These are phyloP conservation scores for Magnusiomyces suaveolens DNA, from an alignment of 1,139 yeast genomes.

Conservation along the genomic window DNA sequence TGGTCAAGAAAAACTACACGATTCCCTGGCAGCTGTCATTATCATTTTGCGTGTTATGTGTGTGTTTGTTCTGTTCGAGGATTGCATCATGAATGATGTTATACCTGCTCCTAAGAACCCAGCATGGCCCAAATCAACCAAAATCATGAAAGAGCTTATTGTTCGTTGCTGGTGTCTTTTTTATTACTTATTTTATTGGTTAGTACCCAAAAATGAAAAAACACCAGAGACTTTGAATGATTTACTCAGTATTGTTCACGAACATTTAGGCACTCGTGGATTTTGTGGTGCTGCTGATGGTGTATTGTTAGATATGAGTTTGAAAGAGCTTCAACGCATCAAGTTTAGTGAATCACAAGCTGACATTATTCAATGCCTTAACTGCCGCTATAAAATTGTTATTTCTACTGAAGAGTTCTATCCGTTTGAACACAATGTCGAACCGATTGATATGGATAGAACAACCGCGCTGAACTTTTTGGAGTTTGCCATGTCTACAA, in stretches of 20 bases:
- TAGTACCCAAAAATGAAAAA: slow-evolving; percentile 19
- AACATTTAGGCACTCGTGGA: slow-evolving; percentile 57
- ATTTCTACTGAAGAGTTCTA: slow-evolving; percentile 49
- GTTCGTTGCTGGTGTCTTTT: slow-evolving; percentile 38
- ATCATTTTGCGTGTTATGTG: slow-evolving; percentile 36
- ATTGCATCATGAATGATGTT: slow-evolving; percentile 28
- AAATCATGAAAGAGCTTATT: slow-evolving; percentile 45
- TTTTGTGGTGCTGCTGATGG: slow-evolving; percentile 64
- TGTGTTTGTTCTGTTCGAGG: slow-evolving; percentile 36
- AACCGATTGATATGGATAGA: slow-evolving; percentile 35
- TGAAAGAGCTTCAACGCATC: slow-evolving; percentile 43
- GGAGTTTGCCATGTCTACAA: slow-evolving; percentile 51
- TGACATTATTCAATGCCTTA: slow-evolving; percentile 63
- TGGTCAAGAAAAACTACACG: slow-evolving; percentile 12
- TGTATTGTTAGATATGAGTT: slow-evolving; percentile 49
- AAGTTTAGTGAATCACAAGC: slow-evolving; percentile 40
- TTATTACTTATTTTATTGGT: slow-evolving; percentile 24
- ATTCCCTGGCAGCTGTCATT: slow-evolving; percentile 30
- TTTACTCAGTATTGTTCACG: slow-evolving; percentile 53
- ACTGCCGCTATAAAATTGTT: slow-evolving; percentile 66
- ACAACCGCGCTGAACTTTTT: slow-evolving; percentile 51
- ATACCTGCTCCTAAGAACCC: slow-evolving; percentile 28
- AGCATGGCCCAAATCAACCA: slow-evolving; percentile 31
- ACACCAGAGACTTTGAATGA: slow-evolving; percentile 32
- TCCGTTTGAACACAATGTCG: slow-evolving; percentile 61